Conservation (phyloP, 129 eudicot genomes). For the Pulicaria dysenterica region DNA sequence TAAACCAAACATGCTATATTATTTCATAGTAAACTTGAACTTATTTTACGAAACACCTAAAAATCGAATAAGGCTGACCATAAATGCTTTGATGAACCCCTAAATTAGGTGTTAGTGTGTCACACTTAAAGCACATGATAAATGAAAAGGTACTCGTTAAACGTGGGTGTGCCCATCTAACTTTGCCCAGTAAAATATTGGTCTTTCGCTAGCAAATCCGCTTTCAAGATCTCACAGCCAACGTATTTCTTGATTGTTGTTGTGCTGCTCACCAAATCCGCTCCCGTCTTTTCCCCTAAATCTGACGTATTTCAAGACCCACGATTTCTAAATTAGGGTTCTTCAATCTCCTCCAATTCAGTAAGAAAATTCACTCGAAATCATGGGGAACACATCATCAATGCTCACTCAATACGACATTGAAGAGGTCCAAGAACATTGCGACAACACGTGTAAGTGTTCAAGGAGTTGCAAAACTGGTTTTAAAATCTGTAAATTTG, state of each 20-base stretch:
- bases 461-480: neutral
- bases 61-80: too few relatives aligned
- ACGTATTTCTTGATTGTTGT: slow-evolving; percentile 9
- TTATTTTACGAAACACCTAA: too few relatives aligned
- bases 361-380: neutral
- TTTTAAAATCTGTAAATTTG: neutral
- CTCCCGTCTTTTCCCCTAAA: slow-evolving; percentile 10
- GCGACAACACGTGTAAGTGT: slow-evolving; percentile 59
- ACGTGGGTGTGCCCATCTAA: too few relatives aligned
- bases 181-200: too few relatives aligned
- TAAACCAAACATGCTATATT: too few relatives aligned
- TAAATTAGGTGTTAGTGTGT: too few relatives aligned
- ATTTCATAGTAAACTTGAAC: too few relatives aligned
- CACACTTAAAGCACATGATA: too few relatives aligned
- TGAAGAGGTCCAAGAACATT: slow-evolving; percentile 84
- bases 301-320: slow-evolving; percentile 17
- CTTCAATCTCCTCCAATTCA: slow-evolving; percentile 19
- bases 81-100: too few relatives aligned
- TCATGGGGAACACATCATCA: slow-evolving; percentile 80
- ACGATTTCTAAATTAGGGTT: slow-evolving; percentile 13
- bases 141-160: too few relatives aligned
- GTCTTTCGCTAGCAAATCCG: slow-evolving; percentile 26
- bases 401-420: slow-evolving; percentile 86
- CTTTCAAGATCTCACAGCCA: slow-evolving; percentile 26
- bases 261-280: slow-evolving; percentile 42